Percentiles rank a stretch among this genome's conserved stretches.
These are phyloP conservation scores for Chloranthus sessilifolius DNA, from an alignment of 164 flowering plant genomes.

Conservation along the genomic window DNA sequence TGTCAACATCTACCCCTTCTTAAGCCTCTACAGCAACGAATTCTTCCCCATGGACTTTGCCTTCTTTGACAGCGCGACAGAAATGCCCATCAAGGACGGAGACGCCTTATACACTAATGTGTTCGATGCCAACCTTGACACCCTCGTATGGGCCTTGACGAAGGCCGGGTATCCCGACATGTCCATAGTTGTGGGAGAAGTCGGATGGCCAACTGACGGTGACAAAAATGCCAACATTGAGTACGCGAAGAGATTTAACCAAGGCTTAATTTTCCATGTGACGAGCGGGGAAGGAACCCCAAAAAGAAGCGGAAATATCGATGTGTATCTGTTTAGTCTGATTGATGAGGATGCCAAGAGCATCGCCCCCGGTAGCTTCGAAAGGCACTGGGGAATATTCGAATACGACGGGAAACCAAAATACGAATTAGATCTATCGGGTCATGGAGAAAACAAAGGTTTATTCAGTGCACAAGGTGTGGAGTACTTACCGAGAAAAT, in stretches of 20 bases:
- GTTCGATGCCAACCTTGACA: conserved; percentile 89
- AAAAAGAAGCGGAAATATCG: conserved; percentile 39
- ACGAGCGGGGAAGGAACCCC: conserved; percentile 70
- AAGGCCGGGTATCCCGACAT: conserved; percentile 68
- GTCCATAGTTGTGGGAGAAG: conserved; percentile 74
- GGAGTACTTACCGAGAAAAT: conserved; percentile 38
- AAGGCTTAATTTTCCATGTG: conserved; percentile 59
- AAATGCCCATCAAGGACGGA: conserved; percentile 49
- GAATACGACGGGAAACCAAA: conserved; percentile 89
- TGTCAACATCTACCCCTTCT: conserved; percentile 92
- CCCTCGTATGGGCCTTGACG: conserved; percentile 51
- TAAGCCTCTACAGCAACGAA: conserved; percentile 60
- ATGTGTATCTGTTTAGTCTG: conserved; percentile 73
- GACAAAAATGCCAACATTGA: conserved; percentile 50
- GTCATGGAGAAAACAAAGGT: conserved; percentile 23
- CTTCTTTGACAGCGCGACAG: conserved; percentile 70
- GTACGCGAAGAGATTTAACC: conserved; percentile 69
- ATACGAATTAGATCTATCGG: conserved; percentile 62
- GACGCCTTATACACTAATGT: conserved; percentile 54
- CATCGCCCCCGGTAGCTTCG: conserved; percentile 75
- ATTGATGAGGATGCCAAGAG: conserved; percentile 73
- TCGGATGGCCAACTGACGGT: conserved; percentile 99
- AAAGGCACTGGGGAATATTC: conserved; percentile 95
- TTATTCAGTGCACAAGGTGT: conserved; percentile 54
- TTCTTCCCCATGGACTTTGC: conserved; percentile 86